phyloP scores from a whole-genome alignment of 192 early-diverging fungal species.

The Allomyces arbusculus region DNA sequence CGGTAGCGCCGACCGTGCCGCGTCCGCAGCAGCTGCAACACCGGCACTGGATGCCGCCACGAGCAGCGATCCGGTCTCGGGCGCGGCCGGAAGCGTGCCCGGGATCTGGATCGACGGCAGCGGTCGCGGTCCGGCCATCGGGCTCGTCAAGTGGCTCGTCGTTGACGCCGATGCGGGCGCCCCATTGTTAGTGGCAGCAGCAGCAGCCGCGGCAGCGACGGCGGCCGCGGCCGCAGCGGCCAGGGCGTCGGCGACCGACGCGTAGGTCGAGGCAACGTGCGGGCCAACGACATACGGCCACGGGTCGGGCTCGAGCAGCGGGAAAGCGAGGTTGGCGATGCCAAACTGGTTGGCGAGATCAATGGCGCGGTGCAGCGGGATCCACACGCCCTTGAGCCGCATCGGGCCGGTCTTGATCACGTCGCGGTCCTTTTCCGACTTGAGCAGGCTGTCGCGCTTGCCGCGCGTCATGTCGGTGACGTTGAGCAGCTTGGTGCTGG shows the following conservation, averaged over 20 bases:
- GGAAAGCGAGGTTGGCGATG: slow-evolving; percentile 48
- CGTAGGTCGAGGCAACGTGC: slow-evolving; percentile 11
- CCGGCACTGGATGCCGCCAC: too few relatives aligned
- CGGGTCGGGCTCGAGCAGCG: slow-evolving; percentile 55
- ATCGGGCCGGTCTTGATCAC: slow-evolving; percentile 74
- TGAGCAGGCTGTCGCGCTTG: slow-evolving; percentile 65
- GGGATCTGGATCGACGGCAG: too few relatives aligned
- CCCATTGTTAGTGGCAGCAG: too few relatives aligned
- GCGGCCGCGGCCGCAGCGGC: too few relatives aligned
- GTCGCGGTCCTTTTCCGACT: slow-evolving; percentile 65
- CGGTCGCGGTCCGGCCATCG: too few relatives aligned
- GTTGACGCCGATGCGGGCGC: too few relatives aligned
- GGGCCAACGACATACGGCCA: slow-evolving; percentile 32
- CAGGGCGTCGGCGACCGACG: slow-evolving; percentile 7
- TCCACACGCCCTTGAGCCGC: slow-evolving; percentile 77
- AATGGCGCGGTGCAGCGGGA: slow-evolving; percentile 43
- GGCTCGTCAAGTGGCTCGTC: too few relatives aligned
- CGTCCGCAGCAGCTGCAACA: too few relatives aligned
- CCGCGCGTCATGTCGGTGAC: slow-evolving; percentile 73
- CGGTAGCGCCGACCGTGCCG: too few relatives aligned
- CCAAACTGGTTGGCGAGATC: slow-evolving; percentile 48
- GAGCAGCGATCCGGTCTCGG: too few relatives aligned
- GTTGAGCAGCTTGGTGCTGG: slow-evolving; percentile 70
- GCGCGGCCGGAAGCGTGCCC: too few relatives aligned
- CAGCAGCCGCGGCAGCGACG: too few relatives aligned